A percentile compares a stretch with the other conserved stretches of the same genome.
Conservation (phyloP, 176 grass and related monocot genomes). For the Elaeis guineensis region DNA sequence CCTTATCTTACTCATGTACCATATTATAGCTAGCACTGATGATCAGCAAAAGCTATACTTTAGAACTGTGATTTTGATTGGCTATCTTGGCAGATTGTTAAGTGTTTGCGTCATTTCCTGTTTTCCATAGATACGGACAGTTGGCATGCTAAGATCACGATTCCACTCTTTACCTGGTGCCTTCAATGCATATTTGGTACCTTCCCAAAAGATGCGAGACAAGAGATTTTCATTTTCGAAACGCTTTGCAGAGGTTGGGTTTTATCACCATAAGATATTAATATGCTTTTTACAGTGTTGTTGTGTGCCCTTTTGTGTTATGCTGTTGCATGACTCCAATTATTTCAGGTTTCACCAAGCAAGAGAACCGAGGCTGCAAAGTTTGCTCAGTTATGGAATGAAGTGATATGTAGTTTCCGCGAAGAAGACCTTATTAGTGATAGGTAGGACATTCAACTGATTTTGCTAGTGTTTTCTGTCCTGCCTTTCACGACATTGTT, state of each 20-base stretch:
- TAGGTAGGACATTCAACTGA: conserved; percentile 45
- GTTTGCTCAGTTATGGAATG: conserved; percentile 99
- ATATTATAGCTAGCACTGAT: too few species aligned
- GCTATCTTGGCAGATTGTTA: too few species aligned
- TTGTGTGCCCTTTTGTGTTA: too few species aligned
- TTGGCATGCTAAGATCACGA: conserved; percentile 92
- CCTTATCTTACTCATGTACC: too few species aligned
- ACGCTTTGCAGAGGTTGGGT: conserved; percentile 76
- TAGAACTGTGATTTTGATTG: too few species aligned
- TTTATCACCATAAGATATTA: not conserved
- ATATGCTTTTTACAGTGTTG: too few species aligned
- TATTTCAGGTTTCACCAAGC: conserved; percentile 69
- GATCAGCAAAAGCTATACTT: too few species aligned
- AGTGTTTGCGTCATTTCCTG: not conserved
- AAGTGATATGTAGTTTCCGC: conserved; percentile 85
- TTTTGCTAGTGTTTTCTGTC: not conserved
- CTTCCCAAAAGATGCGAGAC: conserved; percentile 54
- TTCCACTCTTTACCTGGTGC: conserved; percentile 97
- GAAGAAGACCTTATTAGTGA: conserved; percentile 97
- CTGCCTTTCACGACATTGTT: too few species aligned
- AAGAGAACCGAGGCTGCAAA: conserved; percentile 99
- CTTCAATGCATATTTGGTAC: conserved; percentile 87
- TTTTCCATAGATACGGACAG: conserved; percentile 58
- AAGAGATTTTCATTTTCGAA: conserved; percentile 71
- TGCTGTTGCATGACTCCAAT: too few species aligned